Conservation (phyloP, 257 asterid species). For the Nicotiana noctiflora region DNA sequence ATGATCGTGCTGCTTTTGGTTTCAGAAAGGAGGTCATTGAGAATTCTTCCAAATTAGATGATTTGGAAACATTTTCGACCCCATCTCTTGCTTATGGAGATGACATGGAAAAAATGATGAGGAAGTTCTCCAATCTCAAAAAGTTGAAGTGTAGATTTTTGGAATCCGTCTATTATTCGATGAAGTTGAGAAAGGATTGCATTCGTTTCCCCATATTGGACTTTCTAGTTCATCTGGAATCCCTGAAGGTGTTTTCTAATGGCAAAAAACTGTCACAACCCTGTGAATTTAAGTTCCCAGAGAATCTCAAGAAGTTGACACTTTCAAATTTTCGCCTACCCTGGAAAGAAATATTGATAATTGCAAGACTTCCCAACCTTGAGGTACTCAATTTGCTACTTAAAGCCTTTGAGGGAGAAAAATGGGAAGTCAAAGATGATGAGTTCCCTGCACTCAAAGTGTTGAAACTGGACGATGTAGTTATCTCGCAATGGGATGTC, state of each 20-base stretch:
- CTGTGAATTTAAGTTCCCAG: not conserved
- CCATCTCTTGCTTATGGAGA: not conserved
- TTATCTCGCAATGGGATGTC: not conserved
- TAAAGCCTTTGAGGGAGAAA: not conserved
- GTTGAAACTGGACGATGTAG: not conserved
- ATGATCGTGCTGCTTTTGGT: not conserved
- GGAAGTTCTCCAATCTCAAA: not conserved
- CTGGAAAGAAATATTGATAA: not conserved
- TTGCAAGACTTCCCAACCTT: not conserved
- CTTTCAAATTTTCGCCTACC: not conserved
- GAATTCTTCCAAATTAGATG: not conserved
- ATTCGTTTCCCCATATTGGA: not conserved
- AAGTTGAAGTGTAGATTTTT: not conserved
- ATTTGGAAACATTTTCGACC: not conserved
- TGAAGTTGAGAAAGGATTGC: not conserved
- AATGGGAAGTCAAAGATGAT: not conserved
- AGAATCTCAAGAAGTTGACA: not conserved
- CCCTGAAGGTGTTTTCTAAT: not conserved
- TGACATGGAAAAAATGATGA: not conserved
- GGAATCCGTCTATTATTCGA: not conserved
- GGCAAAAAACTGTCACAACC: not conserved
- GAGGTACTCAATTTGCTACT: not conserved
- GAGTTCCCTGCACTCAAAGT: not conserved
- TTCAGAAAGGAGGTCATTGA: not conserved
- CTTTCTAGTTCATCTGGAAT: not conserved